phyloP scores from a whole-genome alignment of 2,329 filamentous ascomycete genomes.

The Penicillium sp. region DNA sequence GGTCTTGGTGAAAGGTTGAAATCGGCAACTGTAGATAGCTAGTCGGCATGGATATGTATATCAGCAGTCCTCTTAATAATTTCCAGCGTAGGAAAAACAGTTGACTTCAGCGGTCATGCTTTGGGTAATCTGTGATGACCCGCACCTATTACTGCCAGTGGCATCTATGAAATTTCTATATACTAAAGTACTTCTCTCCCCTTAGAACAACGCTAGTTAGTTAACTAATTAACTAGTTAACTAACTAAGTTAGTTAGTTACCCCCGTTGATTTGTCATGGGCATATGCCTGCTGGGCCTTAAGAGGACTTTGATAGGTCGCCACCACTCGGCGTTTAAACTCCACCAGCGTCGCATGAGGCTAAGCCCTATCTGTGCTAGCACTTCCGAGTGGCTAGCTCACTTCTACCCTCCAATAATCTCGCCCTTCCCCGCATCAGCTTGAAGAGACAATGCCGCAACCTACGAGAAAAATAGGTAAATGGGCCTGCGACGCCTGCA shows the following conservation, averaged over 20 bases:
- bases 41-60: not conserved
- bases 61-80: not conserved
- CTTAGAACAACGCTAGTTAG: too few species aligned
- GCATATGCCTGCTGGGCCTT: too few species aligned
- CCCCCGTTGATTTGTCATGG: too few species aligned
- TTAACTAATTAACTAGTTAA: too few species aligned
- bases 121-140: not conserved
- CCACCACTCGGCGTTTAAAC: not conserved
- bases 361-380: not conserved
- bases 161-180: not conserved
- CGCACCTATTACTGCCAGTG: not conserved
- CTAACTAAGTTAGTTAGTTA: too few species aligned
- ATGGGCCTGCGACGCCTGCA: conserved; percentile 11
- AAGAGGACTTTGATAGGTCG: not conserved
- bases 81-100: not conserved
- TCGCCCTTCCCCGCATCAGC: conserved; percentile 1
- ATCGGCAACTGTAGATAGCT: not conserved
- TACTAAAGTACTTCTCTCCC: too few species aligned
- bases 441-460: conserved; percentile 6
- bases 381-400: not conserved
- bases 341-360: not conserved
- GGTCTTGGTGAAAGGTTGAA: not conserved
- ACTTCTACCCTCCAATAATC: conserved; percentile 1
- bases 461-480: conserved; percentile 3
- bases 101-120: not conserved